These are phyloP conservation scores for Metschnikowia aberdeeniae DNA, from an alignment of 805 yeast genomes.

Conservation along the genomic window DNA sequence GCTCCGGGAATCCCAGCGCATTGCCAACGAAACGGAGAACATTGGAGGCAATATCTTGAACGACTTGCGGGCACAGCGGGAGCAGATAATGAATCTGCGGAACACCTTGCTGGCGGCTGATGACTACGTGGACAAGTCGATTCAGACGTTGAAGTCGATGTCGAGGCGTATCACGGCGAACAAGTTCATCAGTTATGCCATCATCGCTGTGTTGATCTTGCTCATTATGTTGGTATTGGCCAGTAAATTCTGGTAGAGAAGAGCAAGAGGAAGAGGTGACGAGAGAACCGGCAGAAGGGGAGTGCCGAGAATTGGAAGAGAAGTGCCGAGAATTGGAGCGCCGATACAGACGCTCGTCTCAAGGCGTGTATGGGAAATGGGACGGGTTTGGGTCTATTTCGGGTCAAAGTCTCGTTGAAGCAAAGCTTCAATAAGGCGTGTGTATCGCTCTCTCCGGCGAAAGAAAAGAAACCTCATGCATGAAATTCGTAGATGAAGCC, in stretches of 20 bases:
- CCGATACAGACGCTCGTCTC: too few relatives aligned
- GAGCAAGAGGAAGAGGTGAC: neutral
- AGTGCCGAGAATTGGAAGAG: too few relatives aligned
- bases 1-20: conserved; percentile 79
- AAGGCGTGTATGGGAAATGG: too few relatives aligned
- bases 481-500: neutral
- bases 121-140: conserved; percentile 83
- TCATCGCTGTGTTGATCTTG: conserved; percentile 79
- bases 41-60: conserved; percentile 88
- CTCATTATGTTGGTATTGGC: conserved; percentile 79
- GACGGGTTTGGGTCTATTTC: too few relatives aligned
- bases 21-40: conserved; percentile 88
- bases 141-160: conserved; percentile 85
- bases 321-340: too few relatives aligned
- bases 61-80: conserved; percentile 89
- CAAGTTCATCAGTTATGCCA: conserved; percentile 83
- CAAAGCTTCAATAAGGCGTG: too few relatives aligned
- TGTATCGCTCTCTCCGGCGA: neutral
- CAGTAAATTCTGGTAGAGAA: conserved; percentile 63
- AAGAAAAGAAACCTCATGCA: neutral
- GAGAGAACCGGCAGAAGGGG: neutral
- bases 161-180: conserved; percentile 90
- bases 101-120: conserved; percentile 88
- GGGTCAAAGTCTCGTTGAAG: too few relatives aligned
- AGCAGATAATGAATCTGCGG: conserved; percentile 82